Conservation (phyloP, 2,329 filamentous ascomycete species). For the Microdochium bolleyi region DNA sequence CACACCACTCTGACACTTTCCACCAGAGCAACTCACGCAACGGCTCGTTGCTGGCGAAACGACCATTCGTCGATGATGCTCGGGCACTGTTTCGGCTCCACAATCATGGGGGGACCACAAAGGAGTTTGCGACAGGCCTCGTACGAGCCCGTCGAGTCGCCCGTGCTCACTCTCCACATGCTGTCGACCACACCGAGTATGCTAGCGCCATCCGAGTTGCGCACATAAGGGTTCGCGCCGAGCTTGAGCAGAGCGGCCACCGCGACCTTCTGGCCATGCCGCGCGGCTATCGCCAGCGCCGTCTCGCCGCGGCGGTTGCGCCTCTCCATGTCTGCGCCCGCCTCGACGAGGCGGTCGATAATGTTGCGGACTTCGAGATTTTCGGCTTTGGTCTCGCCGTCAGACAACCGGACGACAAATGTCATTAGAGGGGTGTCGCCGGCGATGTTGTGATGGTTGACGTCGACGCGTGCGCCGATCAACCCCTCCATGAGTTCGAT, state of each 20-base stretch:
- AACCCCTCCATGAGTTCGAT: conserved; percentile 17
- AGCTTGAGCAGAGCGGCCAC: conserved; percentile 34
- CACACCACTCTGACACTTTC: no score
- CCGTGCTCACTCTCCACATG: not conserved
- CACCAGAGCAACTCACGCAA: no score
- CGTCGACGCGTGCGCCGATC: conserved; percentile 30
- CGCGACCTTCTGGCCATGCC: conserved; percentile 44
- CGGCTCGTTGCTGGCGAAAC: not conserved
- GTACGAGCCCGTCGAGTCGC: not conserved
- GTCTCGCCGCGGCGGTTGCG: conserved; percentile 49
- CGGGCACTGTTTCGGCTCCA: not conserved
- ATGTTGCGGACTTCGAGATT: conserved; percentile 39
- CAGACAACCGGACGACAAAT: conserved; percentile 39
- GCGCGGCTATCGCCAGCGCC: conserved; percentile 44
- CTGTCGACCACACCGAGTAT: conserved; percentile 36
- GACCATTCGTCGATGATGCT: not conserved
- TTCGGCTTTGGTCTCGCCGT: conserved; percentile 26
- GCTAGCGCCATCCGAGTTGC: conserved; percentile 34
- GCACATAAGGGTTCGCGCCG: conserved; percentile 38
- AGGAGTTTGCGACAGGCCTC: not conserved
- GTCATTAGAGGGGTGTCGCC: conserved; percentile 49
- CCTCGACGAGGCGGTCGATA: conserved; percentile 30
- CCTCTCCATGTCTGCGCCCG: conserved; percentile 36
- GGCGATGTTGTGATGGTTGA: conserved; percentile 42
- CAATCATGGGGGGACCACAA: not conserved